A percentile compares a stretch with the other conserved stretches of the same genome.
Conservation (phyloP, 306 rosid species). For the Cucurbita moschata region DNA sequence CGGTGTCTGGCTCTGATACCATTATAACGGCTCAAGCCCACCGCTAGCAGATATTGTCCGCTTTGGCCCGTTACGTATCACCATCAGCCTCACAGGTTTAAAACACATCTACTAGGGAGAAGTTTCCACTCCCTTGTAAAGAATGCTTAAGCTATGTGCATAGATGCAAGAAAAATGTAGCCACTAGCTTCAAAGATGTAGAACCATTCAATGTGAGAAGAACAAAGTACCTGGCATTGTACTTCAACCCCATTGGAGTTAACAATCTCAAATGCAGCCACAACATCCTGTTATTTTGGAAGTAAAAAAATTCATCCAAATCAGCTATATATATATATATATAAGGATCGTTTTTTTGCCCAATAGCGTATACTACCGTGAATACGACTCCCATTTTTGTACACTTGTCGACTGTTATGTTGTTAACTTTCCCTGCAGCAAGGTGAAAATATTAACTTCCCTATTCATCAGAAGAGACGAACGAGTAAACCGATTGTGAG, state of each 20-base stretch:
- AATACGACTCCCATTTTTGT: conserved; percentile 82
- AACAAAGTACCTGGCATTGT: conserved; percentile 72
- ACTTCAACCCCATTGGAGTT: conserved; percentile 89
- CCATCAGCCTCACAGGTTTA: too few relatives aligned
- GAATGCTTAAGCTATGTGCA: neutral
- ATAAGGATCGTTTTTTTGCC: neutral
- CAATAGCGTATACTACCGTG: conserved; percentile 36
- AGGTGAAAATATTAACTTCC: conserved; percentile 6
- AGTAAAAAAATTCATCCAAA: conserved; percentile 2
- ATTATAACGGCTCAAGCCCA: too few relatives aligned
- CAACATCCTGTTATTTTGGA: conserved; percentile 65
- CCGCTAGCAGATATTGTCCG: too few relatives aligned
- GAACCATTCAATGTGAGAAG: neutral
- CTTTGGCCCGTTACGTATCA: too few relatives aligned
- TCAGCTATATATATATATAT: neutral
- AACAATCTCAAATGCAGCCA: conserved; percentile 95
- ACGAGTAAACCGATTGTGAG: neutral
- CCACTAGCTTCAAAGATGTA: neutral
- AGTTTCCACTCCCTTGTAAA: too few relatives aligned
- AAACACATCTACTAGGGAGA: too few relatives aligned
- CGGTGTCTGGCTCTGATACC: too few relatives aligned
- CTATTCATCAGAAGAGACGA: conserved; percentile 5
- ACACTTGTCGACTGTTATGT: conserved; percentile 92
- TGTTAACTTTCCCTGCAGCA: conserved; percentile 95
- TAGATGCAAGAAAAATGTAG: neutral